Evolutionary conservation across 164 flowering plant genomes (phyloP).

Genomic region (Piper longum): DNA sequence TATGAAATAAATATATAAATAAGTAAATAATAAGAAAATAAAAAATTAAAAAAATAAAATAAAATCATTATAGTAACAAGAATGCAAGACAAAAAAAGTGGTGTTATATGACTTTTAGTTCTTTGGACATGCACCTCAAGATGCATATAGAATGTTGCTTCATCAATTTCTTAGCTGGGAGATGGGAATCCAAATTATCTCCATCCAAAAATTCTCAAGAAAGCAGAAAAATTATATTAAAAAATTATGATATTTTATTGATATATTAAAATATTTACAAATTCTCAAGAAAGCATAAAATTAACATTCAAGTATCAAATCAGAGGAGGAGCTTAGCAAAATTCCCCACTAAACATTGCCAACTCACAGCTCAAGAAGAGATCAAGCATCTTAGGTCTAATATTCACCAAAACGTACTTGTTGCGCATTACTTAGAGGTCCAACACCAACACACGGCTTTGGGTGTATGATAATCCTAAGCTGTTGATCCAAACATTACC

Average conservation of each 20-base stretch:
- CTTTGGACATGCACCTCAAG: not conserved
- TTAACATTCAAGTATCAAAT: too few relatives aligned
- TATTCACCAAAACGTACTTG: slow-evolving; percentile 36
- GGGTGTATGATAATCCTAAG: slow-evolving; percentile 81
- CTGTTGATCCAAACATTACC: slow-evolving; percentile 20
- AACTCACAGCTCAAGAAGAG: not conserved
- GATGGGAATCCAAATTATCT: too few relatives aligned
- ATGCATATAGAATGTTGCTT: not conserved
- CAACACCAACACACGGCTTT: slow-evolving; percentile 63
- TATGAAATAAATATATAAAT: slow-evolving; percentile 3
- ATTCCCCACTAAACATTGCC: not conserved
- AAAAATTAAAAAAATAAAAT: too few relatives aligned
- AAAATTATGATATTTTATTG: too few relatives aligned
- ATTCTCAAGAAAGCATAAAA: too few relatives aligned
- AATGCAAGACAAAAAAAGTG: too few relatives aligned
- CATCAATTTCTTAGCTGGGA: not conserved
- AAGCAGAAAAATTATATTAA: too few relatives aligned
- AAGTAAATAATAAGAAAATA: not conserved
- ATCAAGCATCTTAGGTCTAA: not conserved
- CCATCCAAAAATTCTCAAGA: too few relatives aligned
- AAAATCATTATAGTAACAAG: too few relatives aligned
- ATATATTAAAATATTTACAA: too few relatives aligned
- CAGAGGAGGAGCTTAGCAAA: too few relatives aligned
- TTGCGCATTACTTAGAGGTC: slow-evolving; percentile 78
- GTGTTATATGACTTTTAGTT: not conserved